Base-by-base conservation (phyloP, 2,329 filamentous ascomycete species). In the Fusarium decemcellulare region DNA sequence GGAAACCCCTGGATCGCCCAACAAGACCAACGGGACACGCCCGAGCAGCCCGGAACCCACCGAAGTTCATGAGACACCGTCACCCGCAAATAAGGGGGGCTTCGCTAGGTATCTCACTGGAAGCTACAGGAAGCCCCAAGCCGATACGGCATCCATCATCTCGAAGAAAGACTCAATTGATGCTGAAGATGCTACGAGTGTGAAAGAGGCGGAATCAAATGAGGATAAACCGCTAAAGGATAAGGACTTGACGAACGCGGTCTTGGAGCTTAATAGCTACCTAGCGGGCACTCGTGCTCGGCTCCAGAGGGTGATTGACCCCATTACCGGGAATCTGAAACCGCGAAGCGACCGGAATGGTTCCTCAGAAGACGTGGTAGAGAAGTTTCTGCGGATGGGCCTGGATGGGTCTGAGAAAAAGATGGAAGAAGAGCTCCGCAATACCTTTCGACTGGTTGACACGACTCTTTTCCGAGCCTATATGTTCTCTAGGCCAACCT, bases 381-480 rank as follows among this genome's bases (percentile, higher is more conserved):
- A 88, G 68, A 84, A 86, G 42, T 83, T 90, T 12, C 81, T 92
- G 12, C 82, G 85, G 8, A 82, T 84, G 6, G 76, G 77, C 2
- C 76, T 78, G 15, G 79, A 81, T 43, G 85, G 88, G 6, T 82
- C 83, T 1, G 85, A 90, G 29, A 84, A 87, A 50, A 81, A 93
- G 66, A 91, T 93, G 67, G 90, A 93, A 71, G 84, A 89, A 51
- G 91, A 92, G 68, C 85, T 98, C 3, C 87, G 90, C 12, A 87
- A 91, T 39, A 94, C 92, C 2, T 97, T 96, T 37, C 91, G 89
- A 52, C 83, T 98, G 3, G 94, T 98, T 8, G 96, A 99, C 76
- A 99, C 96, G 1, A 95, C 95, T 1, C 86, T 99, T 0, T 98
- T 99, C 83, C 90, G 95, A 15, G 92, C 94, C 0, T 97, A 97